Base-by-base conservation (phyloP, 164 flowering plant genomes). In the Sextonia rubra region DNA sequence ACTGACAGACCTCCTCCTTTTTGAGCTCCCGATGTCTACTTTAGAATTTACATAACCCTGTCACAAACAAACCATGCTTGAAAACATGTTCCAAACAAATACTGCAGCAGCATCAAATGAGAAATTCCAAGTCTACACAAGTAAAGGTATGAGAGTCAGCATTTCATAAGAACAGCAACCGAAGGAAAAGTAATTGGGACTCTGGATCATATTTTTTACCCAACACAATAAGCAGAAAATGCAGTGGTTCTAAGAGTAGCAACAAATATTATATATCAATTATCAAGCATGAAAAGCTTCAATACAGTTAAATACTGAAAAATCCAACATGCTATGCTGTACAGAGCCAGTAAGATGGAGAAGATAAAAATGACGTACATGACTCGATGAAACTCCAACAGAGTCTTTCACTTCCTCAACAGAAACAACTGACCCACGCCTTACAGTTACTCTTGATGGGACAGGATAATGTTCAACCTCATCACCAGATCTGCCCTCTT, bases 401-500 rank as follows among this genome's bases (percentile, higher is more conserved):
- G 78, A 29, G 47, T 87, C 98, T 72, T 84, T 86, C 65, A 81
- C 23, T 73, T 93, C 96, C 48, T 75, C 71, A 1, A 78, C 84
- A 76, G 90, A 79, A 75, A 84, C 89, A 60, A 73, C 70, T 20
- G 91, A 29, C 73, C 93, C 80, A 64, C 75, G 78, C 83, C 98
- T 87, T 20, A 91, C 93, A 17, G 98, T 93, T 64, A 93, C 82
- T 56, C 82, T 81, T 44, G 91, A 80, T 69, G 99, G 99, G 4
- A 76, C 81, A 2, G 94, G 97, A 78, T 86, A 93, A 62, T 93
- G 97, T 80, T 95, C 99, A 48, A 85, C 74, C 63, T 95, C 98
- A 22, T 93, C 89, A 26, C 65, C 71, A 29, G 93, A 81, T 79
- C 88, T 89, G 56, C 98, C 98, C 61, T 95, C 99, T 81, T 81